Conservation (phyloP, 495 filamentous ascomycete genomes). For the Astrocystis sublimbata region DNA sequence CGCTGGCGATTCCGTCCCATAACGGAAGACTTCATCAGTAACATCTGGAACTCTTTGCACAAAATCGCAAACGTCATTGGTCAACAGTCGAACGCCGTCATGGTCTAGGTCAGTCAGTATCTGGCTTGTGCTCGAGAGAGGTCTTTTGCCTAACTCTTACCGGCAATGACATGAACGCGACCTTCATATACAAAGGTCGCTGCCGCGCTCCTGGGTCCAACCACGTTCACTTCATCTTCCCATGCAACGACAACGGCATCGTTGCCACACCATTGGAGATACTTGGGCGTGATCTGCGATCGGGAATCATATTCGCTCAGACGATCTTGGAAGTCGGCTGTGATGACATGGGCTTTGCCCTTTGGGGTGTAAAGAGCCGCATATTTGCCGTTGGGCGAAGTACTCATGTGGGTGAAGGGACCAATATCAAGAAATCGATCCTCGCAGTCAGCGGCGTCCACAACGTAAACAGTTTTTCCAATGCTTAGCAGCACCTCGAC, state of each 20-base stretch:
- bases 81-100: slow-evolving; percentile 85
- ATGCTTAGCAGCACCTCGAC: slow-evolving; percentile 93
- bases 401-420: slow-evolving; percentile 84
- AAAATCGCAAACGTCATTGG: slow-evolving; percentile 92
- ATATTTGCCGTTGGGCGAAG: slow-evolving; percentile 88
- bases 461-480: slow-evolving; percentile 76
- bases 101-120: slow-evolving; percentile 71
- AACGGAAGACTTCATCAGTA: slow-evolving; percentile 83
- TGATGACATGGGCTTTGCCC: slow-evolving; percentile 90
- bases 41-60: slow-evolving; percentile 89
- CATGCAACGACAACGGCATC: slow-evolving; percentile 92
- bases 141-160: slow-evolving; percentile 52
- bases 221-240: slow-evolving; percentile 97
- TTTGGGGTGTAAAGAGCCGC: slow-evolving; percentile 82
- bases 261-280: slow-evolving; percentile 94
- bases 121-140: slow-evolving; percentile 44
- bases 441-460: slow-evolving; percentile 86
- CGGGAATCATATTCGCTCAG: slow-evolving; percentile 89
- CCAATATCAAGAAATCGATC: slow-evolving; percentile 88
- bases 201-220: slow-evolving; percentile 78
- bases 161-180: slow-evolving; percentile 83
- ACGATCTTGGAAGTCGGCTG: slow-evolving; percentile 87
- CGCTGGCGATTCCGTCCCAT: slow-evolving; percentile 83
- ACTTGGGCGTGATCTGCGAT: slow-evolving; percentile 80
- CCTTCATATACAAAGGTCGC: slow-evolving; percentile 88